phyloP scores from a whole-genome alignment of 768 basidiomycete genomes.

The Psilocybe subaeruginosa region DNA sequence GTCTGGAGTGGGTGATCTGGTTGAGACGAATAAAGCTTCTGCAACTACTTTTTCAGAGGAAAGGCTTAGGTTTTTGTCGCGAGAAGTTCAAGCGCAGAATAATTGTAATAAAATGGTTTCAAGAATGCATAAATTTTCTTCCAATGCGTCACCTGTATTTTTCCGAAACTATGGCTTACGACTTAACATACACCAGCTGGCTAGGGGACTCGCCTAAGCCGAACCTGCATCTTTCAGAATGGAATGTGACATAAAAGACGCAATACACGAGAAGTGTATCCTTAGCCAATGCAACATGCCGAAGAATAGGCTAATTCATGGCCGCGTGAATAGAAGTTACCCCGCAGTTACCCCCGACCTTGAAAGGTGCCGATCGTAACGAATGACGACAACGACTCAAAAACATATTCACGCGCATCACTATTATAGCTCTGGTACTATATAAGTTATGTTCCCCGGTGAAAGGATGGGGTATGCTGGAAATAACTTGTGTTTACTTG shows the following conservation, averaged over 20 bases:
- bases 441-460: neutral
- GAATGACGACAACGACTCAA: neutral
- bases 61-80: neutral
- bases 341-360: neutral
- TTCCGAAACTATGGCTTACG: no score
- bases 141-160: no score
- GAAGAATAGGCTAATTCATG: neutral
- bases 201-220: neutral
- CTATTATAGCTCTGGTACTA: neutral
- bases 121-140: neutral
- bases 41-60: neutral
- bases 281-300: neutral
- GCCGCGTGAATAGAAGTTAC: neutral
- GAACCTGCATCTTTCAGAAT: neutral
- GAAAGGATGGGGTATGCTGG: neutral
- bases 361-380: neutral
- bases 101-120: neutral
- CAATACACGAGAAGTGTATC: neutral
- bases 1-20: conserved; percentile 23
- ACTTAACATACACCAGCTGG: no score
- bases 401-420: neutral
- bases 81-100: neutral
- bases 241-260: neutral
- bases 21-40: neutral
- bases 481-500: neutral